Conservation (phyloP, 2,329 filamentous ascomycete species). For the Alternaria postmessia region DNA sequence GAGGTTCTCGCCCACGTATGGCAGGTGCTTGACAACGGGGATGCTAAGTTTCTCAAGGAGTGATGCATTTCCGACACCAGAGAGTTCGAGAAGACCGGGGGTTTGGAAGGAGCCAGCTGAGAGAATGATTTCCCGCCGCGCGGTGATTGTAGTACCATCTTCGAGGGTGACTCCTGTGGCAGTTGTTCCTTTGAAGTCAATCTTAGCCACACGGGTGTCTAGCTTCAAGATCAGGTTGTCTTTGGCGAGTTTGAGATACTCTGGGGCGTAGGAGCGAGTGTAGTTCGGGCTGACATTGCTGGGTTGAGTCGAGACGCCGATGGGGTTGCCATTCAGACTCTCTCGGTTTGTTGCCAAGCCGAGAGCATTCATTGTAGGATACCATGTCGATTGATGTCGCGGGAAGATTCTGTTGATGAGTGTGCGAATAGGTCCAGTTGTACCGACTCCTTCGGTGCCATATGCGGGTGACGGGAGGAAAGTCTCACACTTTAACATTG, state of each 20-base stretch:
- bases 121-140: slow-evolving; percentile 39
- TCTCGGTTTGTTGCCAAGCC: slow-evolving; percentile 55
- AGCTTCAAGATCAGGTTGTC: slow-evolving; percentile 55
- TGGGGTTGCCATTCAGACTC: slow-evolving; percentile 59
- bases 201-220: slow-evolving; percentile 49
- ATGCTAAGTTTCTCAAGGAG: slow-evolving; percentile 29
- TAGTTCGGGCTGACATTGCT: slow-evolving; percentile 59
- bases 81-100: slow-evolving; percentile 37
- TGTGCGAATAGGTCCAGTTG: slow-evolving; percentile 43
- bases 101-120: slow-evolving; percentile 39
- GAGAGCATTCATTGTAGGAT: slow-evolving; percentile 57
- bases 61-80: slow-evolving; percentile 31
- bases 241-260: slow-evolving; percentile 54
- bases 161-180: slow-evolving; percentile 46
- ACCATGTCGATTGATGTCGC: slow-evolving; percentile 54
- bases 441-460: slow-evolving; percentile 39
- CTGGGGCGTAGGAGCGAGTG: slow-evolving; percentile 59
- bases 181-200: slow-evolving; percentile 46
- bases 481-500: slow-evolving; percentile 46
- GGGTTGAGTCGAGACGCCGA: slow-evolving; percentile 61
- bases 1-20: slow-evolving; percentile 40
- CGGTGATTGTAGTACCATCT: slow-evolving; percentile 41
- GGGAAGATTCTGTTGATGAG: slow-evolving; percentile 56
- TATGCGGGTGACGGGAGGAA: slow-evolving; percentile 40
- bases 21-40: slow-evolving; percentile 27